Evolutionary conservation across 306 rosid genomes (phyloP).

Genomic region (Castanea crenata): DNA sequence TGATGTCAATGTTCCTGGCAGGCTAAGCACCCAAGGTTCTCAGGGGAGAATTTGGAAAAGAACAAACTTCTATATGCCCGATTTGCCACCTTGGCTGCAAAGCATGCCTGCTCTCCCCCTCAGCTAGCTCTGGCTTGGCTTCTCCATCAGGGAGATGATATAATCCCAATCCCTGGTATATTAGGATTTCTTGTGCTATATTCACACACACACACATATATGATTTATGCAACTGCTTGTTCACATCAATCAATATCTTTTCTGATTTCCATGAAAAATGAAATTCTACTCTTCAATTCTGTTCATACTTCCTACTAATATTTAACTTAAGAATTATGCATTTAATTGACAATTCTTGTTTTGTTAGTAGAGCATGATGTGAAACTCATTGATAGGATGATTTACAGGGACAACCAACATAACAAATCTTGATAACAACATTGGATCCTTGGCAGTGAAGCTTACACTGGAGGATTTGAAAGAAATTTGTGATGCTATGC

Average conservation of each 20-base stretch:
- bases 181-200: background rate
- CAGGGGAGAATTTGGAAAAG: constrained; percentile 59
- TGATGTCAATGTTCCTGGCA: constrained; percentile 20
- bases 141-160: constrained; percentile 61
- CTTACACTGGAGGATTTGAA: constrained; percentile 53
- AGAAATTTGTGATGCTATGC: constrained; percentile 58
- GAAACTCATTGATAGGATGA: constrained; percentile 13
- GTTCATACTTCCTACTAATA: background rate
- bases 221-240: background rate
- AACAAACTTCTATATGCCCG: constrained; percentile 48
- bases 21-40: constrained; percentile 67
- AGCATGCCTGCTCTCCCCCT: constrained; percentile 53
- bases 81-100: constrained; percentile 44
- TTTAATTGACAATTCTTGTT: background rate
- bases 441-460: constrained; percentile 52
- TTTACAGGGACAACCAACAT: constrained; percentile 59
- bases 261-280: background rate
- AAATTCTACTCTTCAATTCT: background rate
- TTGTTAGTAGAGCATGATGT: background rate
- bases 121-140: constrained; percentile 73
- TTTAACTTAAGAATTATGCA: background rate
- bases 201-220: background rate
- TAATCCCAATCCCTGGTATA: constrained; percentile 76
- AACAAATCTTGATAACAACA: constrained; percentile 57
- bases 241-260: background rate